Conservation (phyloP, 495 filamentous ascomycete species). For the Hypoxylon trugodes region DNA sequence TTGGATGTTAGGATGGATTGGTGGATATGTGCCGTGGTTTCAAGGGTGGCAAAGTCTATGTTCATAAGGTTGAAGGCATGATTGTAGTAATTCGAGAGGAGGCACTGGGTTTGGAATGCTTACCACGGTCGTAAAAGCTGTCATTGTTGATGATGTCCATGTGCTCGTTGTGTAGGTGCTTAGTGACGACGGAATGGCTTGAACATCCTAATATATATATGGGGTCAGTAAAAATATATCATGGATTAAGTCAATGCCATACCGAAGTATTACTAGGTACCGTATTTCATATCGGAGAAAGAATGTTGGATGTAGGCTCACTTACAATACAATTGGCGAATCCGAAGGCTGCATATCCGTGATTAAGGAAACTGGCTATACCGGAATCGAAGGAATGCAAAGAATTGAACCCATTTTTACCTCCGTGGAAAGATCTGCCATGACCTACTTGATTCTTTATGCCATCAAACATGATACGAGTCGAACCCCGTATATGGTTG, state of each 20-base stretch:
- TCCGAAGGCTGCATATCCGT: conserved; percentile 27
- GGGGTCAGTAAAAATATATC: conserved; percentile 7
- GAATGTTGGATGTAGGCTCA: neutral
- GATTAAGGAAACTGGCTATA: conserved; percentile 30
- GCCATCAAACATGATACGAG: conserved; percentile 29
- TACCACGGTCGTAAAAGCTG: conserved; percentile 17
- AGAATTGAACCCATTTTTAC: conserved; percentile 10
- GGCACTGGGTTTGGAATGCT: neutral
- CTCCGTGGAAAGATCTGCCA: conserved; percentile 1
- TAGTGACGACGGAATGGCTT: too few species aligned
- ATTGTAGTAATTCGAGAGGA: neutral
- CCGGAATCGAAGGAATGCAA: conserved; percentile 30
- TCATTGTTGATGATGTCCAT: conserved; percentile 5
- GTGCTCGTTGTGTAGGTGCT: conserved; percentile 6
- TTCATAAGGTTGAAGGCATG: neutral
- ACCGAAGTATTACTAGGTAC: neutral
- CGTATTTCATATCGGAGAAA: neutral
- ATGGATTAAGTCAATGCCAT: neutral
- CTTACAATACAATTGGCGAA: conserved; percentile 33
- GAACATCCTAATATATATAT: conserved; percentile 18
- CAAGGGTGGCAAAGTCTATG: neutral
- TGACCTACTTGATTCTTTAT: conserved; percentile 11
- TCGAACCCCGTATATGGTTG: conserved; percentile 27
- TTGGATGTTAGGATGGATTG: neutral
- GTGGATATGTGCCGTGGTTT: neutral